Percentiles rank a stretch among this genome's conserved stretches.
Conservation (phyloP, 2,329 filamentous ascomycete species). For the Fusarium fujikuroi region DNA sequence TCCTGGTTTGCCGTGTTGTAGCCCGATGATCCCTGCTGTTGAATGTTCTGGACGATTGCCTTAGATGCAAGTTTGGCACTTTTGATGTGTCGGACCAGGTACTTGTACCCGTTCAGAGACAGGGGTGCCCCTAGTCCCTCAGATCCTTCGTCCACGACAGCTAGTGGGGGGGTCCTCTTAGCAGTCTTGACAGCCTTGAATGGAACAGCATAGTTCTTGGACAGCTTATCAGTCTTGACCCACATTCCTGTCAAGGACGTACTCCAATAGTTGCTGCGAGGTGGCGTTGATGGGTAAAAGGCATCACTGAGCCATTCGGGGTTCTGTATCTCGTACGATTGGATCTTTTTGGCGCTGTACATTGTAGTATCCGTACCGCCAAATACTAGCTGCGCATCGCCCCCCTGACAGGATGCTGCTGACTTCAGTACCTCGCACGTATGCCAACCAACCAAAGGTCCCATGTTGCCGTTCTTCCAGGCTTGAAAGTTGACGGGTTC, state of each 20-base stretch:
- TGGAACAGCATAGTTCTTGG: conserved; percentile 9
- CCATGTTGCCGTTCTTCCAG: not conserved
- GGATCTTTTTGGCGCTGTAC: not conserved
- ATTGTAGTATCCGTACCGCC: not conserved
- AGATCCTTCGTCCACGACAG: conserved; percentile 19
- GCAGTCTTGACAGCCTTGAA: not conserved
- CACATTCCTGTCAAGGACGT: conserved; percentile 7
- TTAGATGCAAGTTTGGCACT: not conserved
- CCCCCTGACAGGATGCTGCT: not conserved
- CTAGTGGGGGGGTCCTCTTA: conserved; percentile 6
- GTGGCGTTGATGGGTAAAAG: conserved; percentile 8
- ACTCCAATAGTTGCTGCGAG: conserved; percentile 18
- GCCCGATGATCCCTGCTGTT: not conserved
- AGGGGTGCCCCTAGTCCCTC: conserved; percentile 17
- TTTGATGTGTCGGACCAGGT: not conserved
- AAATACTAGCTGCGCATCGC: not conserved
- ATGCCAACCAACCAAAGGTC: conserved; percentile 1
- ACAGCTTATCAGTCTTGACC: not conserved
- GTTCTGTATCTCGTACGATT: conserved; percentile 8
- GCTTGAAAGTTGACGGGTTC: conserved; percentile 3
- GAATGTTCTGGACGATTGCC: not conserved
- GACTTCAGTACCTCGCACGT: not conserved
- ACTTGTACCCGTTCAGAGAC: conserved; percentile 10
- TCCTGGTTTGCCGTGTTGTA: not conserved
- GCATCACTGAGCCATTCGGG: conserved; percentile 16